These are phyloP conservation scores for Trichopus zeylanicus DNA, from an alignment of 116 monocot species.

Conservation along the genomic window DNA sequence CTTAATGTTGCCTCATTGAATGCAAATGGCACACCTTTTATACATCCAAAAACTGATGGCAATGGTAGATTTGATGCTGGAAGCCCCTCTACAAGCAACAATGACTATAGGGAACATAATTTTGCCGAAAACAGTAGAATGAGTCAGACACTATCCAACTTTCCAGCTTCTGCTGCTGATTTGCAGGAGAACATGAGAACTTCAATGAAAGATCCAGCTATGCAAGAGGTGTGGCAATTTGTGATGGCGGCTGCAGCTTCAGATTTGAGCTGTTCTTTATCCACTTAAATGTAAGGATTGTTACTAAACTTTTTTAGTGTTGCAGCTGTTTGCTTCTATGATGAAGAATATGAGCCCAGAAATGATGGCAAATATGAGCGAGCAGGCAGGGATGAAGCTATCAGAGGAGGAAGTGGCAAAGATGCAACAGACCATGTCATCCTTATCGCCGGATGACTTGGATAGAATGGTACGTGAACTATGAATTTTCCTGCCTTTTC, in stretches of 20 bases:
- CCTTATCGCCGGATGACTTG: constrained; percentile 72
- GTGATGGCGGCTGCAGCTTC: not conserved
- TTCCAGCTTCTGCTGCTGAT: constrained; percentile 36
- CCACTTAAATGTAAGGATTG: no score
- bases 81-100: not conserved
- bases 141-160: constrained; percentile 29
- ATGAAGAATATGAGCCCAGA: constrained; percentile 95
- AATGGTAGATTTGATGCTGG: constrained; percentile 19
- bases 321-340: constrained; percentile 90
- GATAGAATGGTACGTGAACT: constrained; percentile 89
- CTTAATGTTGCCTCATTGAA: constrained; percentile 55
- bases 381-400: constrained; percentile 85
- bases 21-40: constrained; percentile 15
- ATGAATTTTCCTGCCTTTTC: no score
- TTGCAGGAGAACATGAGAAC: constrained; percentile 70
- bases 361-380: constrained; percentile 91
- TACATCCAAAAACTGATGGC: constrained; percentile 3
- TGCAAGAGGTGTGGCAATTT: constrained; percentile 64
- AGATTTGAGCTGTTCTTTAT: no score
- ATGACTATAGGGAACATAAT: constrained; percentile 11
- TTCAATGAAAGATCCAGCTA: constrained; percentile 88
- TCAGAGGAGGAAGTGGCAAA: constrained; percentile 85
- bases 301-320: not conserved
- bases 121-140: constrained; percentile 14
- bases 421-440: constrained; percentile 84